These are phyloP conservation scores for Hyaloperonospora arabidopsidis DNA, from an alignment of 352 stramenopile genomes.

Conservation along the genomic window DNA sequence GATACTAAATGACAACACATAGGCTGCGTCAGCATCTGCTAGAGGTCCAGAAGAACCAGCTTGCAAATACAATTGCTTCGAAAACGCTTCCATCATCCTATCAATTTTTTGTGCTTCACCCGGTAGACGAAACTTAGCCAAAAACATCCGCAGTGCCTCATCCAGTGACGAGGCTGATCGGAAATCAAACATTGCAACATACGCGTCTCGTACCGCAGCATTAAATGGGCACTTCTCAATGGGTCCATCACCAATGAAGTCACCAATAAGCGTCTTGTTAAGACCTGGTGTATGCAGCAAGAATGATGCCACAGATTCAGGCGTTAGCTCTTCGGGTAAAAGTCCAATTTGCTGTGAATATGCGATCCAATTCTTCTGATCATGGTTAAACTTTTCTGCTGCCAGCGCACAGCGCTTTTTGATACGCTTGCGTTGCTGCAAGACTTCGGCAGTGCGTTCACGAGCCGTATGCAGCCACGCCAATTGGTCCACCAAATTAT, in stretches of 20 bases:
- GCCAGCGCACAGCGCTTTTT: constrained; percentile 88
- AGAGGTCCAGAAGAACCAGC: constrained; percentile 48
- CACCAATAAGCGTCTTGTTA: constrained; percentile 92
- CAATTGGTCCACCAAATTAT: constrained; percentile 47
- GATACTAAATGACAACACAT: constrained; percentile 96
- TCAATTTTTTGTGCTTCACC: constrained; percentile 98
- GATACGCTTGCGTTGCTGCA: constrained; percentile 87
- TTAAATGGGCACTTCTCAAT: constrained; percentile 96
- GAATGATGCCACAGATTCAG: constrained; percentile 87
- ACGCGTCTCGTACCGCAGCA: constrained; percentile 69
- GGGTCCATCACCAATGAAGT: constrained; percentile 94
- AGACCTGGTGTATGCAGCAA: constrained; percentile 89
- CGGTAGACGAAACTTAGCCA: constrained; percentile 93
- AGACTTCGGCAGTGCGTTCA: constrained; percentile 78
- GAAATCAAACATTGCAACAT: constrained; percentile 94
- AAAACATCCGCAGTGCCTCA: constrained; percentile 88
- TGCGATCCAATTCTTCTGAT: constrained; percentile 88
- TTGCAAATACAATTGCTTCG: constrained; percentile 86
- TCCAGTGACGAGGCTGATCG: constrained; percentile 77
- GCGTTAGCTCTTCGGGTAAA: constrained; percentile 75
- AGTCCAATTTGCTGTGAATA: constrained; percentile 85
- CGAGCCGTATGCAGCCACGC: constrained; percentile 78
- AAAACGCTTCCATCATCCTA: constrained; percentile 95
- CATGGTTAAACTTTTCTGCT: constrained; percentile 92
- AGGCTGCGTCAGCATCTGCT: constrained; percentile 88